Conservation (phyloP, 306 rosid genomes). For the Spatholobus suberectus region DNA sequence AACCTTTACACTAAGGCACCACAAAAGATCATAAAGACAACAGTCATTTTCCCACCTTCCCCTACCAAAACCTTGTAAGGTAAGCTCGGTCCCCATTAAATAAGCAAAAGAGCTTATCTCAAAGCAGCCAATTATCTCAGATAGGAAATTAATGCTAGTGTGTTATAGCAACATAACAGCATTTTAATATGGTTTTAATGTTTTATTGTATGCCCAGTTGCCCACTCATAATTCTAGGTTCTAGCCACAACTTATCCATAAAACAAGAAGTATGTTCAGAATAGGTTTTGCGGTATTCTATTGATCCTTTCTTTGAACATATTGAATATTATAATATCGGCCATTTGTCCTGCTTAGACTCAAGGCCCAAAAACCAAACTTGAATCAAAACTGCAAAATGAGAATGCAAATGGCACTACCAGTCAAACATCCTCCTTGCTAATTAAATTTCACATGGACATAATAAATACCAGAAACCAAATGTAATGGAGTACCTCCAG, state of each 20-base stretch:
- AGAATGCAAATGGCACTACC: background rate
- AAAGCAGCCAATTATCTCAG: background rate
- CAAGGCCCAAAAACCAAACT: background rate
- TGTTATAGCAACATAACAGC: no score
- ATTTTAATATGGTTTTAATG: background rate
- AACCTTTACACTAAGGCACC: background rate
- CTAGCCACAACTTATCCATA: background rate
- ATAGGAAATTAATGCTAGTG: background rate
- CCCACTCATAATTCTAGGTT: background rate
- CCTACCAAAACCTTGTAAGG: background rate
- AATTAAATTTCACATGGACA: slow-evolving; percentile 1
- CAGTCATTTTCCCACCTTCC: background rate
- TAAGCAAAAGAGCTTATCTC: background rate
- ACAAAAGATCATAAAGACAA: background rate
- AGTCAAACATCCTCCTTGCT: background rate
- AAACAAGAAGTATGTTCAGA: background rate
- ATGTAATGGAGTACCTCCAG: slow-evolving; percentile 1
- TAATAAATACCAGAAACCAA: slow-evolving; percentile 1
- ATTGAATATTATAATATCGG: background rate
- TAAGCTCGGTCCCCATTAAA: background rate
- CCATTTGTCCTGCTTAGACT: background rate
- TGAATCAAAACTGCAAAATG: background rate
- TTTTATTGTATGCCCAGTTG: background rate
- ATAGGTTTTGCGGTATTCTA: no score
- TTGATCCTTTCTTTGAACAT: background rate